Evolutionary conservation across 805 yeast species (phyloP).

Genomic region (Ogataea ramenticola): DNA sequence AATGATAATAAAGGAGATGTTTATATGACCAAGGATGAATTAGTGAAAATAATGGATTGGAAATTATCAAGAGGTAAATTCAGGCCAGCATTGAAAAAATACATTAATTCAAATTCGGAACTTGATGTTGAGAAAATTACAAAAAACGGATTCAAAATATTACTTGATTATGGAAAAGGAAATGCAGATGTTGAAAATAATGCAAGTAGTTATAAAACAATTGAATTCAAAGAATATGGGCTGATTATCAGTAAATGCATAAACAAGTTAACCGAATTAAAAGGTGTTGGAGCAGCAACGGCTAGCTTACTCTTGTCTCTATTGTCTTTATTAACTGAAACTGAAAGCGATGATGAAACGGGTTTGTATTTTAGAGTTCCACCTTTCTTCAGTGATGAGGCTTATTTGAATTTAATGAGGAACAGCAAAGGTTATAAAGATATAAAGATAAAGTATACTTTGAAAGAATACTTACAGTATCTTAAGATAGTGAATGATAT

Average conservation of each 20-base stretch:
- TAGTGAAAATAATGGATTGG: constrained; percentile 40
- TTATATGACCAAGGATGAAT: constrained; percentile 30
- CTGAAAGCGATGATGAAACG: neutral
- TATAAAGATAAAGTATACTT: constrained; percentile 31
- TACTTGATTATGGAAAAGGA: constrained; percentile 3
- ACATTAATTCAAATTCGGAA: constrained; percentile 30
- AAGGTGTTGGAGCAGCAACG: constrained; percentile 47
- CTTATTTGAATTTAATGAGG: constrained; percentile 25
- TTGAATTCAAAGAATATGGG: constrained; percentile 20
- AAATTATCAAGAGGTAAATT: constrained; percentile 38
- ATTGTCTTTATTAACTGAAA: neutral
- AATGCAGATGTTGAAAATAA: no score
- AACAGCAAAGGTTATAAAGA: constrained; percentile 20
- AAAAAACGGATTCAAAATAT: constrained; percentile 18
- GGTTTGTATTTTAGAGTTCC: constrained; percentile 17
- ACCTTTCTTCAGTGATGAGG: constrained; percentile 39
- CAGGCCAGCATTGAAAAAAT: constrained; percentile 35
- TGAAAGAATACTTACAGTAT: constrained; percentile 33
- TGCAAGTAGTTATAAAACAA: no score
- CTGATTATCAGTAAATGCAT: neutral
- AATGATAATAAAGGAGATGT: constrained; percentile 5
- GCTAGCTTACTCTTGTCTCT: constrained; percentile 36
- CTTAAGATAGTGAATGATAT: neutral
- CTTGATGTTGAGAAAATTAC: constrained; percentile 26
- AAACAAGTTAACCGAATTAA: constrained; percentile 24